Base-by-base conservation (phyloP, 441 rosid genomes). In the Pelargonium fulgidum region DNA sequence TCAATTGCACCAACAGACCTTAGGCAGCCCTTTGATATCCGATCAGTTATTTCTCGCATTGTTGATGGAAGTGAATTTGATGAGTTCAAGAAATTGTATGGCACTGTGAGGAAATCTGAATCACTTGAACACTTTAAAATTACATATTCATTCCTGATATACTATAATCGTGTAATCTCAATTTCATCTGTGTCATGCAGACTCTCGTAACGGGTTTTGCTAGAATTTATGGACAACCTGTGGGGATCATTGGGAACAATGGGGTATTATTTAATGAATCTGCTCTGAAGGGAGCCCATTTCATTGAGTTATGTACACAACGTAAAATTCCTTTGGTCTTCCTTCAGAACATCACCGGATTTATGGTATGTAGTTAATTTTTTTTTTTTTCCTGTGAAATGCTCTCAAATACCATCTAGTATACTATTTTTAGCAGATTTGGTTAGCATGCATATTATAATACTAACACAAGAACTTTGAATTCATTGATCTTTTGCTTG, bases 31-130 rank as follows among this genome's bases (percentile, higher is more conserved):
- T 86, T 89, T 82, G 99, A 91, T 84, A 84, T 93, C 66, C 87
- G 95, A 69, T 88, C 95, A 54, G 85, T 93, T 72, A 88, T 93
- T 77, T 92, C 96, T 81, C 86, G 92, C 52, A 87, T 93, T 72
- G 93, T 86, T 69, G 99, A 93, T 82, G 96, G 97, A 59, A 91
- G 97, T 75, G 96, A 91, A 76, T 93, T 93, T 75, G 97, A 93
- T 62, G 99, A 93, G 75, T 93, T 93, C 90, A 93, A 93, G 88
- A 93, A 91, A 84, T 76, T 86, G 81, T 93, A 88, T 73, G 99
- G 99, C 84, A 88, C 89, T 73, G 96, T 91, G 68, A 85, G 95
- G 88, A 85, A 82, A 72, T 74, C 61, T 20, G 12, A 61, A 70
- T 72, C 67, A 8, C 82, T 74, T 66, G 41, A 41, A 41, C 62